Evolutionary conservation across 805 yeast genomes (phyloP).

Genomic region (Spathaspora passalidarum): DNA sequence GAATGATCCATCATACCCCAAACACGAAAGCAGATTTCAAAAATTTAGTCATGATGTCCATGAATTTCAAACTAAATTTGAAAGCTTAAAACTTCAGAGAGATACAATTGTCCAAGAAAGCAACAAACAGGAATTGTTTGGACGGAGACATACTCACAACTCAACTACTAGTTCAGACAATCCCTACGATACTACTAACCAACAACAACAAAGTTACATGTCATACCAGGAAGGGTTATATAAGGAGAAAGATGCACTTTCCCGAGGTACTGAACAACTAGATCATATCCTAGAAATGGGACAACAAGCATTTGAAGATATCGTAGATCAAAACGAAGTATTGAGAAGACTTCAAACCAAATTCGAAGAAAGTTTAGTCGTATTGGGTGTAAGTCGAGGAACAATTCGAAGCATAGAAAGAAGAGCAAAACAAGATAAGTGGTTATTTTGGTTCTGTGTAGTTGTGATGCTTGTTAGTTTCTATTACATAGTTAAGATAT

Average conservation of each 20-base stretch:
- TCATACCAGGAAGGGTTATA: conserved; percentile 60
- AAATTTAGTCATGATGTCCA: conserved; percentile 50
- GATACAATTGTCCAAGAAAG: conserved; percentile 49
- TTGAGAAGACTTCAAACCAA: conserved; percentile 59
- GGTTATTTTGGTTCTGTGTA: conserved; percentile 79
- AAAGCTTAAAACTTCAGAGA: conserved; percentile 51
- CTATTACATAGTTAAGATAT: conserved; percentile 62
- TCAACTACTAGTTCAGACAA: conserved; percentile 39
- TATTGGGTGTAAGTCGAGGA: conserved; percentile 82
- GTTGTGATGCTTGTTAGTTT: conserved; percentile 59
- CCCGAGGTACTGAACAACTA: conserved; percentile 72
- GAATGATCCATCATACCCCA: conserved; percentile 48
- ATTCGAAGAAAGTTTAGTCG: conserved; percentile 66
- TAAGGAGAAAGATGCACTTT: conserved; percentile 62
- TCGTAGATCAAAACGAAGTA: conserved; percentile 79
- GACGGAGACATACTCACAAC: conserved; percentile 39
- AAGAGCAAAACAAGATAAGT: conserved; percentile 81
- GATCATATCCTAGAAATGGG: conserved; percentile 94
- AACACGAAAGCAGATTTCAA: conserved; percentile 49
- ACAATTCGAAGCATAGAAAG: conserved; percentile 79
- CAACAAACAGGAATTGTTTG: conserved; percentile 53
- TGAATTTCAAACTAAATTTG: conserved; percentile 50
- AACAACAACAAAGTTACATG: conserved; percentile 21
- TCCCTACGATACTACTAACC: conserved; percentile 37
- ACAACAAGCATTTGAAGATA: conserved; percentile 75